These are phyloP conservation scores for Tylopilus vinaceipallidus DNA, from an alignment of 768 basidiomycete genomes.

Conservation along the genomic window DNA sequence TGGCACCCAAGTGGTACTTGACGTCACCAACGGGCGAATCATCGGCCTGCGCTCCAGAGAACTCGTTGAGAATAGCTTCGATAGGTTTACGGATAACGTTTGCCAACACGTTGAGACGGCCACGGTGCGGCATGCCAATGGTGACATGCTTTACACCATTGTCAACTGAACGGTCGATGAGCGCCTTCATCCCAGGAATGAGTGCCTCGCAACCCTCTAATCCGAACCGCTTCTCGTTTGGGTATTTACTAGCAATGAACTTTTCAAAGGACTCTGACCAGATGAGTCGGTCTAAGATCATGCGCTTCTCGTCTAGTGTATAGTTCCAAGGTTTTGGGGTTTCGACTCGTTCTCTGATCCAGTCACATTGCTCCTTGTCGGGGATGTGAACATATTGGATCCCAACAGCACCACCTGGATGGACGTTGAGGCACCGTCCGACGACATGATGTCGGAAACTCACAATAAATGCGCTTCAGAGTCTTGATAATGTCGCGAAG, in stretches of 20 bases:
- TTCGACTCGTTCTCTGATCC: slow-evolving; percentile 96
- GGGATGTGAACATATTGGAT: slow-evolving; percentile 96
- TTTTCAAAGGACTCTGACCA: slow-evolving; percentile 99
- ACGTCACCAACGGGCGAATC: slow-evolving; percentile 93
- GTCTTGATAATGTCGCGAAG: slow-evolving; percentile 89
- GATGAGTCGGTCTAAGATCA: slow-evolving; percentile 98
- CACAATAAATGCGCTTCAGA: slow-evolving; percentile 92
- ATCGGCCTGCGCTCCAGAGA: slow-evolving; percentile 71
- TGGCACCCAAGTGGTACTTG: slow-evolving; percentile 98
- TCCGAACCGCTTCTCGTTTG: slow-evolving; percentile 99
- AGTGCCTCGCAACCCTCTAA: slow-evolving; percentile 97
- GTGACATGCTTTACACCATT: slow-evolving; percentile 94
- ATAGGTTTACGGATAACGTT: slow-evolving; percentile 99
- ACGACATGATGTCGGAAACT: slow-evolving; percentile 29
- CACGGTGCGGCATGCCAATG: slow-evolving; percentile 99
- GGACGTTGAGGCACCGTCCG: slow-evolving; percentile 3
- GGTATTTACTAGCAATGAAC: slow-evolving; percentile 97
- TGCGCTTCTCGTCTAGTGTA: slow-evolving; percentile 95
- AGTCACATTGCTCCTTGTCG: slow-evolving; percentile 98
- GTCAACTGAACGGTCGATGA: slow-evolving; percentile 98
- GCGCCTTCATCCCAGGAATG: slow-evolving; percentile 99
- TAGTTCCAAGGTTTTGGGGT: slow-evolving; percentile 97
- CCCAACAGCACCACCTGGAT: slow-evolving; percentile 77
- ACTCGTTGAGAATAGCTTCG: slow-evolving; percentile 97
- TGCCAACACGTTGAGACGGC: slow-evolving; percentile 94